Evolutionary conservation across 2,329 filamentous ascomycete species (phyloP).

Genomic region (Triangularia setosa): DNA sequence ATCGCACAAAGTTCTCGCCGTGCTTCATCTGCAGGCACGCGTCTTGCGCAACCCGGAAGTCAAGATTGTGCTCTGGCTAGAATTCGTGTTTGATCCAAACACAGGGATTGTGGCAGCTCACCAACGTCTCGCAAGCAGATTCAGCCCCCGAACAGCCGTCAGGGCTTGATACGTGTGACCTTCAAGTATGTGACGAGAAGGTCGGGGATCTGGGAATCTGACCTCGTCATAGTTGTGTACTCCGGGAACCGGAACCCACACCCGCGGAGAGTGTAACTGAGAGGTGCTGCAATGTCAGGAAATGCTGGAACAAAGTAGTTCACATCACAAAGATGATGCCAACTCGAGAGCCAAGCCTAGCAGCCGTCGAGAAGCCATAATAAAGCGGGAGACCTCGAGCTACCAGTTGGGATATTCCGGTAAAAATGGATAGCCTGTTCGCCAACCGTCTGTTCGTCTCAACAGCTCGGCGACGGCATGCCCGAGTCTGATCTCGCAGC

Average conservation of each 20-base stretch:
- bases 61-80: slow-evolving; percentile 13
- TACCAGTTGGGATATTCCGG: not conserved
- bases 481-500: not conserved
- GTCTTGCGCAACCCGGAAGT: slow-evolving; percentile 9
- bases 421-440: slow-evolving; percentile 10
- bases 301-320: not conserved
- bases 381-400: not conserved
- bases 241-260: not conserved
- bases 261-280: not conserved
- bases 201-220: not conserved
- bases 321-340: not conserved
- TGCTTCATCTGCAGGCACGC: slow-evolving; percentile 19
- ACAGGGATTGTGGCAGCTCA: slow-evolving; percentile 6
- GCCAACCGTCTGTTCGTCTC: slow-evolving; percentile 3
- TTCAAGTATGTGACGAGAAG: not conserved
- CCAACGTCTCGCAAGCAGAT: slow-evolving; percentile 9
- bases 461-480: not conserved
- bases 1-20: slow-evolving; percentile 16
- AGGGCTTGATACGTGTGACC: slow-evolving; percentile 1
- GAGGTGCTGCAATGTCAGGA: not conserved
- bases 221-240: not conserved
- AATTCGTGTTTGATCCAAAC: slow-evolving; percentile 19
- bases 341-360: not conserved
- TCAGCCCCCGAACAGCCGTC: slow-evolving; percentile 1
- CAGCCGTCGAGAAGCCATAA: not conserved